These are phyloP conservation scores for Trichoderma erinaceum DNA, from an alignment of 495 filamentous ascomycete genomes.

Conservation along the genomic window DNA sequence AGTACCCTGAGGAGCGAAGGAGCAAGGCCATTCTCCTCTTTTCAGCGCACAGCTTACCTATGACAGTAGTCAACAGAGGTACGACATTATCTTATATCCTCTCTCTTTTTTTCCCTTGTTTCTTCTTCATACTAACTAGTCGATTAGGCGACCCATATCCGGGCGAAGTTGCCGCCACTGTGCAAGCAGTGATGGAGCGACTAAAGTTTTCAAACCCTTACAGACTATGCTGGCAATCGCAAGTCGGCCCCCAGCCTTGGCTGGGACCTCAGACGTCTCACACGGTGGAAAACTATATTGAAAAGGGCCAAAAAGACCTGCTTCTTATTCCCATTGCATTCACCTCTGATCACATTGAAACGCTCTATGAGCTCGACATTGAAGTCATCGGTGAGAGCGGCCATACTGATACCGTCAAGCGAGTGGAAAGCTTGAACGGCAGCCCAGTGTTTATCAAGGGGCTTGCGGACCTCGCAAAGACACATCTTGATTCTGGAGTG, in stretches of 20 bases:
- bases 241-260: conserved; percentile 94
- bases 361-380: conserved; percentile 87
- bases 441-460: conserved; percentile 87
- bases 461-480: conserved; percentile 76
- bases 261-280: conserved; percentile 87
- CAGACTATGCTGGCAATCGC: conserved; percentile 94
- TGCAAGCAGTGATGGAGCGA: conserved; percentile 90
- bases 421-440: conserved; percentile 89
- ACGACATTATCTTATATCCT: conserved; percentile 19
- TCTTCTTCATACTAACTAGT: not conserved
- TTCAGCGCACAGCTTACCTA: conserved; percentile 92
- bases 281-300: conserved; percentile 82
- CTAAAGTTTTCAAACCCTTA: conserved; percentile 83
- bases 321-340: conserved; percentile 95
- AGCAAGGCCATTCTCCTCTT: conserved; percentile 81
- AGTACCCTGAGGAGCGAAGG: conserved; percentile 74
- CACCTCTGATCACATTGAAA: conserved; percentile 98
- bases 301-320: conserved; percentile 85
- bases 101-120: not conserved
- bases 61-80: conserved; percentile 94
- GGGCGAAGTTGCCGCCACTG: conserved; percentile 94
- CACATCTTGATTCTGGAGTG: conserved; percentile 65
- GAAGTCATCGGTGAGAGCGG: conserved; percentile 92
- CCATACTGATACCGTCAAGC: conserved; percentile 70
- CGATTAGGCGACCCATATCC: conserved; percentile 83